phyloP scores from a whole-genome alignment of 2,329 filamentous ascomycete species.

The Cladosporium oxysporum region DNA sequence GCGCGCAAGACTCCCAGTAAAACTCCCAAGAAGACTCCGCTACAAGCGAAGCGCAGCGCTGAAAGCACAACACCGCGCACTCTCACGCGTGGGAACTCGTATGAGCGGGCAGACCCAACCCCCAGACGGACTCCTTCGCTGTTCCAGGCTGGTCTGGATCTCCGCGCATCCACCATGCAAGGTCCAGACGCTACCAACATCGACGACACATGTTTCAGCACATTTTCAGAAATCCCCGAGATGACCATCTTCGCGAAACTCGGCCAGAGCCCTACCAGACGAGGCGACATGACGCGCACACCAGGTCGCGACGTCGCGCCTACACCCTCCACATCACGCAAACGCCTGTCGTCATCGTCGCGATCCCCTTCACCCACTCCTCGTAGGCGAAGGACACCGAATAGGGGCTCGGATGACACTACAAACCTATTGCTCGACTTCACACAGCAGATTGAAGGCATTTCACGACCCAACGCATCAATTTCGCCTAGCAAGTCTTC shows the following conservation, averaged over 20 bases:
- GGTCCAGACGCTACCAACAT: constrained; percentile 39
- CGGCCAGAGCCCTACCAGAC: constrained; percentile 55
- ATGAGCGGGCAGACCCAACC: constrained; percentile 24
- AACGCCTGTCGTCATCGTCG: constrained; percentile 41
- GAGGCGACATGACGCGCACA: constrained; percentile 29
- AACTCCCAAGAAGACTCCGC: constrained; percentile 35
- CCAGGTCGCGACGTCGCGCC: constrained; percentile 33
- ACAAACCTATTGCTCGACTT: constrained; percentile 85
- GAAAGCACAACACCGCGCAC: constrained; percentile 32
- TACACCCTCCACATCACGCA: constrained; percentile 54
- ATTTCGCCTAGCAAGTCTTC: constrained; percentile 54
- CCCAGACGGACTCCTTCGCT: constrained; percentile 22
- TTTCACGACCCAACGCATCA: constrained; percentile 43
- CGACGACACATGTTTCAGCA: constrained; percentile 78
- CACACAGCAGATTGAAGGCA: constrained; percentile 71
- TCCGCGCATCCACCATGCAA: constrained; percentile 27
- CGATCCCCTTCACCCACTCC: constrained; percentile 56
- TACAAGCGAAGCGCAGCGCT: constrained; percentile 27
- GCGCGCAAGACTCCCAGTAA: constrained; percentile 32
- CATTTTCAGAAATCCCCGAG: constrained; percentile 85
- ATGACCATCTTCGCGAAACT: constrained; percentile 80
- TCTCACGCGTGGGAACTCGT: constrained; percentile 26
- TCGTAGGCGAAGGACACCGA: constrained; percentile 46
- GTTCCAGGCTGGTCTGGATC: constrained; percentile 31
- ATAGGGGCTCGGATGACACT: constrained; percentile 58